These are phyloP conservation scores for Citrus inodora DNA, from an alignment of 345 rosid species.

Conservation along the genomic window DNA sequence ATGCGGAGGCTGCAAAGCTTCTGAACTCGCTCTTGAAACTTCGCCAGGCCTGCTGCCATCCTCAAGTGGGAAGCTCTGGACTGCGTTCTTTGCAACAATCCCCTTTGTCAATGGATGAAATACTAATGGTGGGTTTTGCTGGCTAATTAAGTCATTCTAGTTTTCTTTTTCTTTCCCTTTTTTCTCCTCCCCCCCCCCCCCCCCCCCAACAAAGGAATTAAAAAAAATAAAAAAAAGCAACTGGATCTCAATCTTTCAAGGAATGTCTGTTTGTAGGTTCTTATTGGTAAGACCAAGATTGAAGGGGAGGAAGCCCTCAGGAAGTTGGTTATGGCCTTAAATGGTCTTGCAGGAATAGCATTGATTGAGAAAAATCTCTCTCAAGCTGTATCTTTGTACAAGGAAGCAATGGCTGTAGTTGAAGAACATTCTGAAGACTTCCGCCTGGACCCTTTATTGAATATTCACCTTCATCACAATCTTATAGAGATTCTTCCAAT, in stretches of 20 bases:
- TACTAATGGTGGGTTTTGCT: slow-evolving; percentile 55
- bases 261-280: slow-evolving; percentile 51
- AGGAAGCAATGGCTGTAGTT: slow-evolving; percentile 68
- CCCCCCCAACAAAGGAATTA: too few relatives aligned
- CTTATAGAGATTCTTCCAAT: slow-evolving; percentile 65
- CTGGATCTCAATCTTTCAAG: slow-evolving; percentile 21
- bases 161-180: neutral
- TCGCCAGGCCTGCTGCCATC: slow-evolving; percentile 99
- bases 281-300: slow-evolving; percentile 80
- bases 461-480: slow-evolving; percentile 91
- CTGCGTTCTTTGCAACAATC: slow-evolving; percentile 85
- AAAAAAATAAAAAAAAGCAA: neutral
- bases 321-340: slow-evolving; percentile 76
- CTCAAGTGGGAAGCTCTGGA: slow-evolving; percentile 98
- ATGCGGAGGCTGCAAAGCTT: slow-evolving; percentile 79
- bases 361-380: slow-evolving; percentile 63
- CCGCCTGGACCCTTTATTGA: slow-evolving; percentile 82
- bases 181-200: too few relatives aligned
- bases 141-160: neutral
- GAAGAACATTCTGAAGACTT: slow-evolving; percentile 76
- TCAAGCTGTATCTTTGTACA: slow-evolving; percentile 67
- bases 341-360: slow-evolving; percentile 91
- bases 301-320: slow-evolving; percentile 97
- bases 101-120: slow-evolving; percentile 97
- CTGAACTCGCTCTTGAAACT: slow-evolving; percentile 89